phyloP scores from a whole-genome alignment of 176 grass and related monocot genomes.

The Oryza glaberrima region DNA sequence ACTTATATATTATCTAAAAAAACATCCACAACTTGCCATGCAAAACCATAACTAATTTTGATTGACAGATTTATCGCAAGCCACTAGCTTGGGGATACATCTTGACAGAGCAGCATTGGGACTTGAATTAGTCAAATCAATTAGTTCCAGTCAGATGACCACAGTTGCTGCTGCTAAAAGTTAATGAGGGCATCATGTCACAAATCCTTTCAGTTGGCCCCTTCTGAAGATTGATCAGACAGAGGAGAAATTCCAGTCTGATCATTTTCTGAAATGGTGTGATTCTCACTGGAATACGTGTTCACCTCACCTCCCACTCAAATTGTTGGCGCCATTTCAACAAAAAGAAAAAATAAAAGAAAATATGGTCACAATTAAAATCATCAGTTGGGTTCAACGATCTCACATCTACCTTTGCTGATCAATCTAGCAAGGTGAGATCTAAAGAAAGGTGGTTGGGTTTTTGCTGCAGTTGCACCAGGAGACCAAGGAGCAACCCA shows the following conservation, averaged over 20 bases:
- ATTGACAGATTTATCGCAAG: neutral
- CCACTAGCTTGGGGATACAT: conserved; percentile 29
- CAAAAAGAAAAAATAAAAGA: neutral
- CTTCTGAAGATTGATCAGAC: neutral
- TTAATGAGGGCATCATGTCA: neutral
- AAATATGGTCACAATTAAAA: neutral
- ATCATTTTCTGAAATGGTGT: conserved; percentile 19
- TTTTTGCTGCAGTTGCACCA: conserved; percentile 10
- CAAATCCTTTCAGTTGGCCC: neutral
- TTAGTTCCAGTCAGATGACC: conserved; percentile 15
- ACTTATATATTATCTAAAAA: neutral
- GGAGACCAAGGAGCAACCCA: conserved; percentile 45
- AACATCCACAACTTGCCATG: neutral
- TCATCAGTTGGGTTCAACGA: neutral
- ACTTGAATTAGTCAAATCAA: conserved; percentile 17
- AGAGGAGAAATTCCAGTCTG: neutral
- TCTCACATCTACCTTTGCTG: conserved; percentile 18
- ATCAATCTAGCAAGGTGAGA: neutral
- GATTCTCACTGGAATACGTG: conserved; percentile 32
- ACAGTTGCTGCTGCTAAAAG: conserved; percentile 23
- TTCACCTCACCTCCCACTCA: conserved; percentile 19
- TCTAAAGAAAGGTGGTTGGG: conserved; percentile 34
- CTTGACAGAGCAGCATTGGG: conserved; percentile 15
- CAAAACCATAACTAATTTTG: conserved; percentile 4
- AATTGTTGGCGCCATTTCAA: neutral